Evolutionary conservation across 78 protist genomes (phyloP).

Genomic region (Creolimax fragrantissima): DNA sequence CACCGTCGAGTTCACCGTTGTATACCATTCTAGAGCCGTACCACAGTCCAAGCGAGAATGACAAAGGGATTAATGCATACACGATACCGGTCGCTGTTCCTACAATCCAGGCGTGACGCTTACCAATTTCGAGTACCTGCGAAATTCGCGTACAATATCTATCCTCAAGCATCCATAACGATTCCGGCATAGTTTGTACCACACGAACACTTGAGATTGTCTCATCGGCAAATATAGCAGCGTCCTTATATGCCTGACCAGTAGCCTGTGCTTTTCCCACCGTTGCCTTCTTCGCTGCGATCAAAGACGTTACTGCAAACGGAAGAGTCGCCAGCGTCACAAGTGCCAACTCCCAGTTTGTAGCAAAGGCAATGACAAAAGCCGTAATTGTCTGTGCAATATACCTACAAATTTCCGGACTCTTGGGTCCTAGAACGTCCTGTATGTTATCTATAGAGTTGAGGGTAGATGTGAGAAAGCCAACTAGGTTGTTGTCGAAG

Average conservation of each 20-base stretch:
- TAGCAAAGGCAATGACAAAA: neutral
- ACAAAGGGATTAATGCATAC: neutral
- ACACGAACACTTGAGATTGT: neutral
- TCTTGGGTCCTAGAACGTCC: neutral
- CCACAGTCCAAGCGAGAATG: conserved; percentile 3
- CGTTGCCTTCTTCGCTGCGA: neutral
- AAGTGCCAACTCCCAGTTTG: neutral
- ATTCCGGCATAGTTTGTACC: neutral
- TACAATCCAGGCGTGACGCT: neutral
- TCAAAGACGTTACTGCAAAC: neutral
- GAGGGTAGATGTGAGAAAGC: neutral
- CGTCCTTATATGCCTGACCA: neutral
- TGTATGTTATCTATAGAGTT: neutral
- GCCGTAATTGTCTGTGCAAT: neutral
- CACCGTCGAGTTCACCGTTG: neutral
- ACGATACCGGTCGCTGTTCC: neutral
- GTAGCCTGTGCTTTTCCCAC: neutral
- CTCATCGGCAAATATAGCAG: neutral
- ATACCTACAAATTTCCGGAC: neutral
- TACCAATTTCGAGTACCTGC: neutral
- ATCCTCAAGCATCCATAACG: neutral
- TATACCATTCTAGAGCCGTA: neutral
- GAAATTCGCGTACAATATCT: neutral
- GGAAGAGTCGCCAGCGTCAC: neutral
- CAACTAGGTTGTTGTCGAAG: neutral